Conservation (phyloP, 768 basidiomycete genomes). For the Lactarius hengduanensis region DNA sequence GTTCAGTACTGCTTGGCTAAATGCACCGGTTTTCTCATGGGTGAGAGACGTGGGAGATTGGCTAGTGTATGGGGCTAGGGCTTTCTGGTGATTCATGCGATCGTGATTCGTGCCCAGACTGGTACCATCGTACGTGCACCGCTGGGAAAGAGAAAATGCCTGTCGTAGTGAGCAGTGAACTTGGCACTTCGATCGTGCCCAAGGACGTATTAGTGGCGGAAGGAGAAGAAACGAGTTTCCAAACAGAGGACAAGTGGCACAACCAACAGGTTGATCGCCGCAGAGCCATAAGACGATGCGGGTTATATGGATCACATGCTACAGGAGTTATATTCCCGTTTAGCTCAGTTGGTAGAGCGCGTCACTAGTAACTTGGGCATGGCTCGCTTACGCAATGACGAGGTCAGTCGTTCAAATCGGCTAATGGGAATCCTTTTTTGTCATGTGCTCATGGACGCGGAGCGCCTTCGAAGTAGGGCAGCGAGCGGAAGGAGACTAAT, state of each 20-base stretch:
- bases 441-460: not conserved
- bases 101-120: not conserved
- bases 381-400: constrained; percentile 42
- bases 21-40: not conserved
- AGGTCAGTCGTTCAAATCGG: constrained; percentile 68
- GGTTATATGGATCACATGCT: constrained; percentile 8
- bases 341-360: constrained; percentile 55
- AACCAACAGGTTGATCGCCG: not conserved
- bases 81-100: not conserved
- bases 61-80: not conserved
- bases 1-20: not conserved
- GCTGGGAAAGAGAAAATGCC: not conserved
- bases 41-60: not conserved
- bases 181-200: not conserved
- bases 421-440: constrained; percentile 35
- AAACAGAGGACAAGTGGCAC: not conserved
- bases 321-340: constrained; percentile 29
- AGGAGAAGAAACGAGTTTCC: constrained; percentile 6
- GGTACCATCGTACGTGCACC: not conserved
- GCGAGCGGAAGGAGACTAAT: constrained; percentile 4
- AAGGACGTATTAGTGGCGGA: not conserved
- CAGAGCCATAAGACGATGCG: not conserved
- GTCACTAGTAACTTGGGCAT: constrained; percentile 50
- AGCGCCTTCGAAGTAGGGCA: constrained; percentile 13
- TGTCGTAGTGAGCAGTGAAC: not conserved